Evolutionary conservation across 257 asterid genomes (phyloP), one percentile per base, ranked within the genome.

Genomic region (Penstemon eatonii): DNA sequence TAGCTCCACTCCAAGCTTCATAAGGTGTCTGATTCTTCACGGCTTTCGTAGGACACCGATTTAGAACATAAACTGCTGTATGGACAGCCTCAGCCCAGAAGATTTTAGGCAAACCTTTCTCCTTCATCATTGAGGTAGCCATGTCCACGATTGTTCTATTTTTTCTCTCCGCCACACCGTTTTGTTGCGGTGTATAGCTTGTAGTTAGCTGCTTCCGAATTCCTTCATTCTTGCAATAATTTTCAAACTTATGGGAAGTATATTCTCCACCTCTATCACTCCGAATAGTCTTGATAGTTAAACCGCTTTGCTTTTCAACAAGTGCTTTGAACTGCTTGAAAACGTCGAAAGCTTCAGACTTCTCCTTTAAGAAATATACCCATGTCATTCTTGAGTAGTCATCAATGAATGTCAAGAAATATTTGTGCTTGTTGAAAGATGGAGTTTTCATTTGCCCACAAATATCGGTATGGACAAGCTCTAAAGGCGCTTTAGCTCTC

Each of bases 211-310:
- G 41, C 11, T 55, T 55, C 40, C 60, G 19, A 25, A 55, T 55
- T 33, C 60, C 60, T 25, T 55, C 60, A 25, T 55, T 11, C 33
- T 55, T 55, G 39, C 60, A 12, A 55, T n/a, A n/a, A 55, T 55
- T n/a, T n/a, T n/a, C n/a, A n/a, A n/a, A n/a, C n/a, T n/a, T n/a
- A n/a, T n/a, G n/a, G n/a, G n/a, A n/a, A n/a, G n/a, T n/a, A n/a
- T n/a, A n/a, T n/a, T n/a, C n/a, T n/a, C n/a, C n/a, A n/a, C n/a
- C n/a, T n/a, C n/a, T n/a, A n/a, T n/a, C n/a, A n/a, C n/a, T n/a
- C n/a, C n/a, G n/a, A n/a, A n/a, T n/a, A n/a, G n/a, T 55, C 7
- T 55, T 55, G 12, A 55, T 55, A 5, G 4, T 7, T 10, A 38
- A 8, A 6, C 60, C 60, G 2, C 7, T 33, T 25, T 19, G 40